Conservation (phyloP, 2,329 filamentous ascomycete genomes). For the Colletotrichum graminicola region DNA sequence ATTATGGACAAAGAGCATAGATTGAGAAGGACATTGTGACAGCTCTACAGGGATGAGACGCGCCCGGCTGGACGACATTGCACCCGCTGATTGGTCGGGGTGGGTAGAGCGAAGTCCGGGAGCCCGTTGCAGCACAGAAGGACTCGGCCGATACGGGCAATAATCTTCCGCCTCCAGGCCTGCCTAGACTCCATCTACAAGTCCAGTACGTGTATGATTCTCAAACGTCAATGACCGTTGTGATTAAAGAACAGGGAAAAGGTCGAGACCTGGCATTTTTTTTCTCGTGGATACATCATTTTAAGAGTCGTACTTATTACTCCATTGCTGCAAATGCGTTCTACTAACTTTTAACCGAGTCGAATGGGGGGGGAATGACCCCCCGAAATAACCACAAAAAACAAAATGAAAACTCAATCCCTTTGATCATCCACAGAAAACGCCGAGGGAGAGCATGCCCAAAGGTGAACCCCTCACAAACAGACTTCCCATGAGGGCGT, state of each 20-base stretch:
- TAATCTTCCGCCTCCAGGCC: slow-evolving; percentile 9
- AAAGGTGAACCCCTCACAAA: neutral
- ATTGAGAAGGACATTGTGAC: slow-evolving; percentile 36
- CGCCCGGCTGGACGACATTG: slow-evolving; percentile 13
- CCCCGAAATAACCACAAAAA: slow-evolving; percentile 11
- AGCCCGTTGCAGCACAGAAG: slow-evolving; percentile 14
- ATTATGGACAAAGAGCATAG: slow-evolving; percentile 16
- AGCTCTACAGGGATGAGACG: slow-evolving; percentile 30
- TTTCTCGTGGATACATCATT: neutral
- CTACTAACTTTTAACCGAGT: slow-evolving; percentile 16
- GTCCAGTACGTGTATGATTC: too few relatives aligned
- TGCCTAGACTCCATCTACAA: neutral
- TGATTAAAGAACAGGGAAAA: neutral
- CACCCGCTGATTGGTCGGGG: slow-evolving; percentile 28
- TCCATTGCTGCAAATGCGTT: slow-evolving; percentile 2
- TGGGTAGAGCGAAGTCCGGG: neutral
- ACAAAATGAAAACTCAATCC: slow-evolving; percentile 7
- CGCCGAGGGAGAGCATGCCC: slow-evolving; percentile 14
- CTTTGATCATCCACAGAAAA: slow-evolving; percentile 19
- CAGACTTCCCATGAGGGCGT: neutral
- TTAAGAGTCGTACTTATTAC: neutral
- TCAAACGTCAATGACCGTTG: neutral
- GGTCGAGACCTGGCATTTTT: neutral
- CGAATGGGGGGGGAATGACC: slow-evolving; percentile 5
- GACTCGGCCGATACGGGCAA: slow-evolving; percentile 18